Base-by-base conservation (phyloP, 2,329 filamentous ascomycete species). In the Ceratocystis eucalypticola region DNA sequence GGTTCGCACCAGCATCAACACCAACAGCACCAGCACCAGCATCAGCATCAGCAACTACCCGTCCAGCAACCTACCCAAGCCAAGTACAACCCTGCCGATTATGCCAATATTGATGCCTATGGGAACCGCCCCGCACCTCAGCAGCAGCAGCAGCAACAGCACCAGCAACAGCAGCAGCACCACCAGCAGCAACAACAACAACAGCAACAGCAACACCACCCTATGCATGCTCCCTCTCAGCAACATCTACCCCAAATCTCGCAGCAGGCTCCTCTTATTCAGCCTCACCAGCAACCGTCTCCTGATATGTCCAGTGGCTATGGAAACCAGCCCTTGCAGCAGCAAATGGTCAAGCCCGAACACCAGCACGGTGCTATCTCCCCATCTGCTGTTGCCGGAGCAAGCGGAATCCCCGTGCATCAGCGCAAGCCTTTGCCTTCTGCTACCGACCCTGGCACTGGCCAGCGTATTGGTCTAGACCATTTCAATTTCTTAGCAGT, bases 401-500 rank as follows among this genome's bases (percentile, higher is more conserved):
- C 61, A 37, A 66, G 66, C 41, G 33, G 57, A 48, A 64, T 68
- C 45, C 66, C 66, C 33, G 61, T 66, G 25, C 46, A 64, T 17
- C 75, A 66, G 71, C 80, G 72, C 64, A 88, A 87, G 76, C 80
- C 84, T 30, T 79, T 88, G 44, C 88, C 88, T n/a, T 79, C 84
- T 61, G 88, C 88, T 25, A 89, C 84, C 69, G 81, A 87, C 68
- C 80, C 84, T 2, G 88, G 89, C 50, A 91, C 87, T 67, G 89
- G 89, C 41, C 84, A 88, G 73, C 85, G 93, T 65, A 97, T 99
- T 74, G 94, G 94, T 20, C 80, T 99, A 59, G 95, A 99, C 74
- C 92, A 99, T 77, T 99, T 99, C 82, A 99, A 99, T 75, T 99
- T 99, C 83, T 82, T 99, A 70, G 93, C 95, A 70, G 94, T 99